Evolutionary conservation across 2,329 filamentous ascomycete species (phyloP), one percentile per base, ranked within the genome.

Genomic region (Cladosporium phlei): DNA sequence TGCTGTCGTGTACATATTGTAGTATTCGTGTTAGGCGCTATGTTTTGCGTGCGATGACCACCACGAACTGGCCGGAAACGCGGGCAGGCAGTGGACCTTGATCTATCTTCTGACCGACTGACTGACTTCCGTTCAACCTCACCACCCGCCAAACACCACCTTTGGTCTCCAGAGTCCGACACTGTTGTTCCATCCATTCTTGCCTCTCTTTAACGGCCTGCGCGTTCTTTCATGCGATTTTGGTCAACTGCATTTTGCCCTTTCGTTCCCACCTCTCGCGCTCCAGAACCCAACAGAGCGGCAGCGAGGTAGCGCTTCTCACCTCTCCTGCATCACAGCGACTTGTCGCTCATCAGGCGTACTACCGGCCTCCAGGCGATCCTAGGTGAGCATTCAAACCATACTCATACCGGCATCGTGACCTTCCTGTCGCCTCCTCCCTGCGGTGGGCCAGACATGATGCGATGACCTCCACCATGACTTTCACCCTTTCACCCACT

Each of bases 301-400:
- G 50, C 59, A 55, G 55, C 52, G 55, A 59, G 59, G 54, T 57
- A 40, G 28, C 35, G 30, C 40, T 20, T 47, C 51, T 53, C 35
- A 28, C 40, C 22, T 47, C 51, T 53, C 48, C 54, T 52, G 49
- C 57, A 56, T 55, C 57, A 50, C 33, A 40, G 49, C 48, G 44
- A 46, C 52, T 27, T 47, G 27, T 40, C 29, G 35, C 44, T 47
- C 58, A 59, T 59, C 59, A 50, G 46, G 44, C 29, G 44, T 42
- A 43, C 52, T 56, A 34, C 50, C 44, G 39, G 38, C 46, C 29
- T 39, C 50, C 43, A 53, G 53, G 54, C 48, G 55, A 58, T 52
- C 54, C 46, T 43, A 46, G 57, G 58, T 61, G 53, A 59, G 58
- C 55, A 44, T 46, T 40, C 29, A 50, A 22, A 24, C 37, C 30